Evolutionary conservation across 352 stramenopile species (phyloP).

Genomic region (Thraustotheca clavata): DNA sequence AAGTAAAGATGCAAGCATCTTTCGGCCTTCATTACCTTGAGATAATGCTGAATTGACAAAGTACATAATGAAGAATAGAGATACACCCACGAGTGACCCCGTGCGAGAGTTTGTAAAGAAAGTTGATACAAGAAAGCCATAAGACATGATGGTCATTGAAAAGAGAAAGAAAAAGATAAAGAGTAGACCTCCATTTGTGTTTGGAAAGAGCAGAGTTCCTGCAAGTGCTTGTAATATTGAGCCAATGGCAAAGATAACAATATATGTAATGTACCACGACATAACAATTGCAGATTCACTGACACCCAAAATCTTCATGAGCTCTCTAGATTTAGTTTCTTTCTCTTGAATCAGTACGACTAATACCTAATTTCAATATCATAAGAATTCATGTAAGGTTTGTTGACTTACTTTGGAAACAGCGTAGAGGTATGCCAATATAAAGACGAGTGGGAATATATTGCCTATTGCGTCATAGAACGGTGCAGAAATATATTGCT

Average conservation of each 20-base stretch:
- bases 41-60: conserved; percentile 51
- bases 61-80: conserved; percentile 86
- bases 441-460: conserved; percentile 84
- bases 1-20: conserved; percentile 44
- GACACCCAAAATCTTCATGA: conserved; percentile 92
- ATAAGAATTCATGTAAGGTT: not conserved
- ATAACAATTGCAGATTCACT: conserved; percentile 51
- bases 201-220: conserved; percentile 35
- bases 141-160: conserved; percentile 42
- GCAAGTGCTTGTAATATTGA: conserved; percentile 53
- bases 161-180: conserved; percentile 71
- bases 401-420: conserved; percentile 36
- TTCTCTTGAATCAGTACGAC: conserved; percentile 89
- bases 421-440: conserved; percentile 87
- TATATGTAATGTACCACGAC: conserved; percentile 81
- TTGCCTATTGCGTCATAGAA: conserved; percentile 68
- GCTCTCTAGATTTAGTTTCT: conserved; percentile 85
- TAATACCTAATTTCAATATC: conserved; percentile 40
- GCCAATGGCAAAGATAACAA: conserved; percentile 59
- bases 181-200: conserved; percentile 35
- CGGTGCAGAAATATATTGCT: conserved; percentile 39
- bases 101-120: conserved; percentile 77
- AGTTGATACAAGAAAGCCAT: conserved; percentile 60
- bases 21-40: conserved; percentile 29
- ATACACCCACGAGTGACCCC: conserved; percentile 65